These are phyloP conservation scores for Cyathus striatus DNA, from an alignment of 768 basidiomycete species.

Conservation along the genomic window DNA sequence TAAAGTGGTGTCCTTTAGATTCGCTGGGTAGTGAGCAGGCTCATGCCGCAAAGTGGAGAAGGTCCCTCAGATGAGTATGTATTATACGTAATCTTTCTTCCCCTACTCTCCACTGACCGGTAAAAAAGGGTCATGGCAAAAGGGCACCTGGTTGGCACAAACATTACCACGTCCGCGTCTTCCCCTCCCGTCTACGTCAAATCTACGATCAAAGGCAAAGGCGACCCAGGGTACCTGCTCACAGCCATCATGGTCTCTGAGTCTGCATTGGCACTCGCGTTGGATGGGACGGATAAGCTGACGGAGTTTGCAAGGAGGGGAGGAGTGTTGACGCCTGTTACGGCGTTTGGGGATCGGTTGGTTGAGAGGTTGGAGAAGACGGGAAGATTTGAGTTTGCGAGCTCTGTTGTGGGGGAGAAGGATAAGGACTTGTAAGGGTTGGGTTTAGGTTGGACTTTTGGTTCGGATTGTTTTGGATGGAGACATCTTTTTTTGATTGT, in stretches of 20 bases:
- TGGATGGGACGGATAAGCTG: conserved; percentile 42
- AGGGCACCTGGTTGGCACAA: conserved; percentile 60
- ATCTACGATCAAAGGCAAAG: conserved; percentile 56
- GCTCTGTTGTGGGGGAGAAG: conserved; percentile 31
- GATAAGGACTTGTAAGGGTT: background rate
- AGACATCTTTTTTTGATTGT: no score
- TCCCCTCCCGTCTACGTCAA: conserved; percentile 45
- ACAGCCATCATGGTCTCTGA: conserved; percentile 75
- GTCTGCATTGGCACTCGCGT: conserved; percentile 65
- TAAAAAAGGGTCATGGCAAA: no score
- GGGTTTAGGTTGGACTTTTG: no score
- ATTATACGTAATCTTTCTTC: background rate
- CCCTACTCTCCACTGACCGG: conserved; percentile 27
- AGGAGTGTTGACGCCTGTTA: conserved; percentile 80
- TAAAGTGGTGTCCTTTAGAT: conserved; percentile 26
- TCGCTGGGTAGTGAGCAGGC: conserved; percentile 48
- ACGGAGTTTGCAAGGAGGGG: conserved; percentile 57
- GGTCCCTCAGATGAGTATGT: conserved; percentile 64
- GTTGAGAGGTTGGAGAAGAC: conserved; percentile 60
- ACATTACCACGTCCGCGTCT: conserved; percentile 61
- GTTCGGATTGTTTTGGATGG: no score
- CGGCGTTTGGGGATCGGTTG: conserved; percentile 75
- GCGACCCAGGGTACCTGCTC: conserved; percentile 73
- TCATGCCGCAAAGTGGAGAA: conserved; percentile 48
- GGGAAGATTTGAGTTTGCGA: conserved; percentile 54